Percentiles rank a stretch among this genome's conserved stretches.
phyloP scores from a whole-genome alignment of 495 filamentous ascomycete genomes.

The Parathielavia appendiculata region DNA sequence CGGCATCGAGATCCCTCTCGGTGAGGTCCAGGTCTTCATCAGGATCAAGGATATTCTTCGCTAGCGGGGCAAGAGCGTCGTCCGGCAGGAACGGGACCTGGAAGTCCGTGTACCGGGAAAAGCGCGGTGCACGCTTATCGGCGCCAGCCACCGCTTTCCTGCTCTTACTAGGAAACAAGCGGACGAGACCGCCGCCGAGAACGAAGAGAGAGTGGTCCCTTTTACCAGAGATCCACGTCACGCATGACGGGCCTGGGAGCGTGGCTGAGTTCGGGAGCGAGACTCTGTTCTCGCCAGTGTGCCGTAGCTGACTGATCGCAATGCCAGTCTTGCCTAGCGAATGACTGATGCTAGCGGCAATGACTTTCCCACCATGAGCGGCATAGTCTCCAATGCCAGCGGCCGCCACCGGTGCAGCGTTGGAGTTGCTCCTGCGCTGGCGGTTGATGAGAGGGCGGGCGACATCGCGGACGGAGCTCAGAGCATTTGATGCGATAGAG shows the following conservation, averaged over 20 bases:
- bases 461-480: conserved; percentile 62
- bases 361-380: conserved; percentile 67
- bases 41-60: conserved; percentile 43
- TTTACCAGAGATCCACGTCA: conserved; percentile 52
- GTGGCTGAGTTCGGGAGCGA: conserved; percentile 56
- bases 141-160: conserved; percentile 34
- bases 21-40: conserved; percentile 47
- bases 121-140: conserved; percentile 39
- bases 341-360: conserved; percentile 77
- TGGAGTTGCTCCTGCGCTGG: conserved; percentile 45
- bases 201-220: conserved; percentile 52
- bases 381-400: conserved; percentile 63
- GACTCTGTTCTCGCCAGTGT: conserved; percentile 78
- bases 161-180: conserved; percentile 61
- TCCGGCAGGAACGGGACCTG: conserved; percentile 56
- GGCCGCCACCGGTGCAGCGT: conserved; percentile 40
- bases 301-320: conserved; percentile 72
- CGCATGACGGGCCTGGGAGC: conserved; percentile 47
- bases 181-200: conserved; percentile 55
- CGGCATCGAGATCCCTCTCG: conserved; percentile 40
- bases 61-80: conserved; percentile 38
- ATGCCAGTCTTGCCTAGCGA: conserved; percentile 77
- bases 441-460: conserved; percentile 46
- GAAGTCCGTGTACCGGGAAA: conserved; percentile 58
- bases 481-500: conserved; percentile 52